Percentiles rank a stretch among this genome's conserved stretches.
Evolutionary conservation across 1,284 basidiomycete genomes (phyloP).

Genomic region (Pseudozyma pruni): DNA sequence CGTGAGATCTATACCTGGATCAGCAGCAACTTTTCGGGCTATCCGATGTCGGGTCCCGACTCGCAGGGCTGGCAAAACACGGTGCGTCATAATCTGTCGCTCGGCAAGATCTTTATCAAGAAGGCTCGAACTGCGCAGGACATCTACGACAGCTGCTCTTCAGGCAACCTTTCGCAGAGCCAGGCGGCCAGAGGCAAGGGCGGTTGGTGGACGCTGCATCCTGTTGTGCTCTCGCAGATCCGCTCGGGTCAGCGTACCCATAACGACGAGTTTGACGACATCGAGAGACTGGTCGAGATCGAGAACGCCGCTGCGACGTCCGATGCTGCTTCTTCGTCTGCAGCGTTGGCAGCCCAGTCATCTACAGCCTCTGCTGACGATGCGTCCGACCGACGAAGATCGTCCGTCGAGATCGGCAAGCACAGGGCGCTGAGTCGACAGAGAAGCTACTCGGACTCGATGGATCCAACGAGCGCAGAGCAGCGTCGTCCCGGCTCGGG

Average conservation of each 20-base stretch:
- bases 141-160: constrained; percentile 57
- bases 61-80: constrained; percentile 63
- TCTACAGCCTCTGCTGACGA: constrained; percentile 13
- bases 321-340: not conserved
- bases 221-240: constrained; percentile 43
- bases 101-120: constrained; percentile 62
- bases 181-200: constrained; percentile 57
- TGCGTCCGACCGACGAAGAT: not conserved
- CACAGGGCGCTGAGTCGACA: constrained; percentile 31
- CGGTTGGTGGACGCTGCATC: constrained; percentile 58
- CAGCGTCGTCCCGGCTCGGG: constrained; percentile 20
- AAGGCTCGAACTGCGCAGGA: constrained; percentile 52
- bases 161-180: constrained; percentile 50
- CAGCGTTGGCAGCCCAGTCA: constrained; percentile 7
- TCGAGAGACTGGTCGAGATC: constrained; percentile 44
- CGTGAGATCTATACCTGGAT: constrained; percentile 65
- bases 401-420: constrained; percentile 5
- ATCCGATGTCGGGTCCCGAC: constrained; percentile 54
- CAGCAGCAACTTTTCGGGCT: constrained; percentile 52
- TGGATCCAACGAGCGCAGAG: constrained; percentile 15
- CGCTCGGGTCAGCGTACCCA: constrained; percentile 39
- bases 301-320: constrained; percentile 28
- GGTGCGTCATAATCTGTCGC: constrained; percentile 61
- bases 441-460: constrained; percentile 50
- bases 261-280: constrained; percentile 47